phyloP scores from a whole-genome alignment of 352 stramenopile genomes.

The Phytophthora cryptogea region DNA sequence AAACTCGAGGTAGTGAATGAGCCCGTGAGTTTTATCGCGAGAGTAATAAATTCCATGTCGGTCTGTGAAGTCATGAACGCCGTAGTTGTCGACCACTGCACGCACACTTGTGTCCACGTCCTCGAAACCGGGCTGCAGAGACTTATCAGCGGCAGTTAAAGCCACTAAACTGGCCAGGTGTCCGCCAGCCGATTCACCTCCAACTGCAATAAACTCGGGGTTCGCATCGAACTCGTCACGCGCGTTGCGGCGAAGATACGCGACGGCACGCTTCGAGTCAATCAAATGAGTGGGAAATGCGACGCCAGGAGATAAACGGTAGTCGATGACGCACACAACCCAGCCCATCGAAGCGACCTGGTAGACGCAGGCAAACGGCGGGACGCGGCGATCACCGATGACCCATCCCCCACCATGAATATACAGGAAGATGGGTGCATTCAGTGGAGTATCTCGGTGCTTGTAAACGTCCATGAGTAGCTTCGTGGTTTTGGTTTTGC shows the following conservation, averaged over 20 bases:
- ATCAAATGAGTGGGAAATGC: slow-evolving; percentile 67
- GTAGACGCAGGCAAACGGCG: slow-evolving; percentile 56
- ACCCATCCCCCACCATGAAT: slow-evolving; percentile 74
- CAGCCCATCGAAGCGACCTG: slow-evolving; percentile 60
- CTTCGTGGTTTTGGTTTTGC: slow-evolving; percentile 50
- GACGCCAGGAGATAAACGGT: slow-evolving; percentile 62
- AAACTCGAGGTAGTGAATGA: slow-evolving; percentile 57
- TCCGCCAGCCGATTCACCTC: slow-evolving; percentile 64
- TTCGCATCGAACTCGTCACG: slow-evolving; percentile 41
- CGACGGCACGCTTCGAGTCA: slow-evolving; percentile 65
- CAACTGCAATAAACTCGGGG: slow-evolving; percentile 60
- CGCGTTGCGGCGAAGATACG: slow-evolving; percentile 51
- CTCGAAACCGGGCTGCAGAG: slow-evolving; percentile 62
- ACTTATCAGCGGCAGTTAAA: slow-evolving; percentile 51
- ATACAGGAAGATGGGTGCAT: slow-evolving; percentile 70
- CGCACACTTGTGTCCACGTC: slow-evolving; percentile 64
- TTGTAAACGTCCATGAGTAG: slow-evolving; percentile 75
- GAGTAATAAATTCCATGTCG: slow-evolving; percentile 58
- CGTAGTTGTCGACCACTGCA: slow-evolving; percentile 60
- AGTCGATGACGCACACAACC: slow-evolving; percentile 75
- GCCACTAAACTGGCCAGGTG: slow-evolving; percentile 58
- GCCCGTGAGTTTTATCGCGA: slow-evolving; percentile 43
- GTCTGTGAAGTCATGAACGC: slow-evolving; percentile 65
- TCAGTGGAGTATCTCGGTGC: slow-evolving; percentile 37
- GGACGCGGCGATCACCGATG: slow-evolving; percentile 54